These are phyloP conservation scores for Castanospermum australe DNA, from an alignment of 306 rosid genomes.

Conservation along the genomic window DNA sequence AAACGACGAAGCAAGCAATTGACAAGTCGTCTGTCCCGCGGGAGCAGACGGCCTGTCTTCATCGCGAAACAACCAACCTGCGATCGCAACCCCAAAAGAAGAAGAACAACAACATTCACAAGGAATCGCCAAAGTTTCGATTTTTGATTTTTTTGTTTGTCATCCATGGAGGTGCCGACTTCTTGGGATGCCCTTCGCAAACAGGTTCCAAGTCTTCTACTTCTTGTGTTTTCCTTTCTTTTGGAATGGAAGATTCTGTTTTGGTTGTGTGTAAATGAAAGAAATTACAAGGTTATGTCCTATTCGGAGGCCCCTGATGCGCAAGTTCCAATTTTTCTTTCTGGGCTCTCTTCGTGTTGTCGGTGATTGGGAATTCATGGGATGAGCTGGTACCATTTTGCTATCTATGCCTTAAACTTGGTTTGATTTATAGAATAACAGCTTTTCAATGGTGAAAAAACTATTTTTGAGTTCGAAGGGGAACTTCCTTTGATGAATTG, in stretches of 20 bases:
- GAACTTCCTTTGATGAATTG: not conserved
- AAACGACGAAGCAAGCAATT: not conserved
- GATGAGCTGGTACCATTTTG: not conserved
- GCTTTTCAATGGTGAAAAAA: not conserved
- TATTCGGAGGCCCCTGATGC: not conserved
- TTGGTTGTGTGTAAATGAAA: not conserved
- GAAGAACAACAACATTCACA: not conserved
- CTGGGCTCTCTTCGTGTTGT: slow-evolving; percentile 14
- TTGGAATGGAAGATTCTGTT: not conserved
- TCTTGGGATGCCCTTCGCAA: slow-evolving; percentile 98
- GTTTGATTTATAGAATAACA: not conserved
- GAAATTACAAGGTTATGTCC: not conserved
- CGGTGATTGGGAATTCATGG: slow-evolving; percentile 16
- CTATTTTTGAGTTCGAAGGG: not conserved
- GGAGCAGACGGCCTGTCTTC: slow-evolving; percentile 56
- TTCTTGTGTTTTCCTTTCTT: not conserved
- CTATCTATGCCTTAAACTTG: not conserved
- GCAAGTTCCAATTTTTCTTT: not conserved
- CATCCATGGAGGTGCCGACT: slow-evolving; percentile 71
- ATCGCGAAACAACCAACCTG: slow-evolving; percentile 52
- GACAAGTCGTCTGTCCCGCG: slow-evolving; percentile 38
- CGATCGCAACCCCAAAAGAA: not conserved
- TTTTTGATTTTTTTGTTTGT: slow-evolving; percentile 13
- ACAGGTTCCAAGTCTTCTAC: slow-evolving; percentile 50
- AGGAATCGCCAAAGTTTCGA: not conserved